These are phyloP conservation scores for Globisporangium recalcitrans DNA, from an alignment of 352 stramenopile genomes.

Conservation along the genomic window DNA sequence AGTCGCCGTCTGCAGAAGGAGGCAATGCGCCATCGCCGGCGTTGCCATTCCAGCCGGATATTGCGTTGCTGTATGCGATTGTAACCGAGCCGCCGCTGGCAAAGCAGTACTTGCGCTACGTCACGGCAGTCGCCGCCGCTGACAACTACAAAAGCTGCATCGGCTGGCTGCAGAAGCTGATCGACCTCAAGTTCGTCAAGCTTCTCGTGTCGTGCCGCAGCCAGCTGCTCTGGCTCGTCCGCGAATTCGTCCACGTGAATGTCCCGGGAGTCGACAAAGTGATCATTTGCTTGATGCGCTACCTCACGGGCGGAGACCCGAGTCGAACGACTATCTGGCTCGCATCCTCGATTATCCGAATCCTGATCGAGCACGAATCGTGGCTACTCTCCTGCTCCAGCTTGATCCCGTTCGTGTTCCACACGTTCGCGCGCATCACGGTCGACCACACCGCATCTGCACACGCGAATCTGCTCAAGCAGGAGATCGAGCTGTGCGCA, in stretches of 20 bases:
- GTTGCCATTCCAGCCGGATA: slow-evolving; percentile 71
- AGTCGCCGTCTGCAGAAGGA: slow-evolving; percentile 24
- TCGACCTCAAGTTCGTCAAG: slow-evolving; percentile 80
- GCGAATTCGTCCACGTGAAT: slow-evolving; percentile 75
- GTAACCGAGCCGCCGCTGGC: slow-evolving; percentile 61
- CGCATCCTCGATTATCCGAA: slow-evolving; percentile 69
- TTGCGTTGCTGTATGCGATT: slow-evolving; percentile 74
- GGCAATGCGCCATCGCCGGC: slow-evolving; percentile 13
- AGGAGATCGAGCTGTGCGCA: slow-evolving; percentile 76
- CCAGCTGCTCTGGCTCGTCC: slow-evolving; percentile 75
- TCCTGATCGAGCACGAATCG: slow-evolving; percentile 71
- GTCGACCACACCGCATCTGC: slow-evolving; percentile 51
- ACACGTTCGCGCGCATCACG: slow-evolving; percentile 69
- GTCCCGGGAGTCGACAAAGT: slow-evolving; percentile 65
- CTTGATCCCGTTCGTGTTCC: slow-evolving; percentile 78
- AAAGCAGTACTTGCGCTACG: slow-evolving; percentile 74
- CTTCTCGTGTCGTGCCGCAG: slow-evolving; percentile 67
- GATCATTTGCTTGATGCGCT: slow-evolving; percentile 70
- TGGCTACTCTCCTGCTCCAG: slow-evolving; percentile 70
- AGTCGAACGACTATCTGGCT: slow-evolving; percentile 75
- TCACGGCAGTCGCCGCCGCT: slow-evolving; percentile 43
- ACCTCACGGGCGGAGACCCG: slow-evolving; percentile 56
- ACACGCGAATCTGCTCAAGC: slow-evolving; percentile 61
- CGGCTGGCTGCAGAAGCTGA: slow-evolving; percentile 72
- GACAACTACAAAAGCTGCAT: slow-evolving; percentile 80